These are phyloP conservation scores for Neurospora sp. DNA, from an alignment of 495 filamentous ascomycete species.

Conservation along the genomic window DNA sequence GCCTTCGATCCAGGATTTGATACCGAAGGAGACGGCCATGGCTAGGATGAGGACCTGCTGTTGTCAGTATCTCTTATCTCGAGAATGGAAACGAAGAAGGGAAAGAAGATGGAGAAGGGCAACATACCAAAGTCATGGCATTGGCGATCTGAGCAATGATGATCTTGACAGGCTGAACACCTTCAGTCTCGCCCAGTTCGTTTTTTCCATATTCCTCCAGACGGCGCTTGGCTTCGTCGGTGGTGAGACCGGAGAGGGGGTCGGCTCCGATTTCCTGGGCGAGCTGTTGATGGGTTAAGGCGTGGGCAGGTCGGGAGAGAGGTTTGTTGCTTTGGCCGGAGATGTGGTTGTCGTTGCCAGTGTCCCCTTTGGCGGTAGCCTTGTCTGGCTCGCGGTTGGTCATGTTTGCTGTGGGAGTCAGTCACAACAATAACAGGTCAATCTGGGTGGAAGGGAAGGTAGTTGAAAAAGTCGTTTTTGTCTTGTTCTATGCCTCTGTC, in stretches of 20 bases:
- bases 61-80: constrained; percentile 7
- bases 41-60: constrained; percentile 58
- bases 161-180: constrained; percentile 42
- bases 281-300: constrained; percentile 44
- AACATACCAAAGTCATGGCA: constrained; percentile 39
- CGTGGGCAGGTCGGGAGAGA: constrained; percentile 55
- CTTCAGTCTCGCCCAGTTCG: constrained; percentile 39
- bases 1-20: constrained; percentile 74
- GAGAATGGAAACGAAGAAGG: not conserved
- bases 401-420: not conserved
- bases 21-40: constrained; percentile 75
- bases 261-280: constrained; percentile 50
- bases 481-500: not conserved
- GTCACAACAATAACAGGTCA: not conserved
- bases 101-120: not conserved
- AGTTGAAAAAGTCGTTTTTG: not conserved
- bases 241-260: constrained; percentile 33
- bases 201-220: constrained; percentile 38
- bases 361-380: not conserved
- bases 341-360: constrained; percentile 26
- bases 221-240: constrained; percentile 29
- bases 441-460: not conserved
- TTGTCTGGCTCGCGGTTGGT: not conserved
- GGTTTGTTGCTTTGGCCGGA: constrained; percentile 43
- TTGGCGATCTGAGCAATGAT: constrained; percentile 46